phyloP scores from a whole-genome alignment of 75 land plant species.

The Larix kaempferi region DNA sequence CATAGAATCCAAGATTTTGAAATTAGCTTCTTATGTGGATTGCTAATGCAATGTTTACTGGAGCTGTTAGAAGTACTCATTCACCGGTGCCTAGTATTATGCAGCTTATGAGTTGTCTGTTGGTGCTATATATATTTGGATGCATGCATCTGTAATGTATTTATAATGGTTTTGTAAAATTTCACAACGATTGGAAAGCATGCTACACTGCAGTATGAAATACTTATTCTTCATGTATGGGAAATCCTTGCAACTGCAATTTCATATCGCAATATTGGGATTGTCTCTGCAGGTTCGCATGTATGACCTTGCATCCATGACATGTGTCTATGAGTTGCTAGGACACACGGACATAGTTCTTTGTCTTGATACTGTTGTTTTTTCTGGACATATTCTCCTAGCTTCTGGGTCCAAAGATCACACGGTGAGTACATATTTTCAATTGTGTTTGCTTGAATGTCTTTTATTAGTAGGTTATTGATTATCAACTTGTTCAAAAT shows the following conservation, averaged over 20 bases:
- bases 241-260: not conserved
- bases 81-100: not conserved
- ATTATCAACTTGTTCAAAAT: not conserved
- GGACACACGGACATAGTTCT: conserved; percentile 89
- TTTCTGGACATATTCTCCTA: conserved; percentile 20
- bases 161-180: not conserved
- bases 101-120: not conserved
- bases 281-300: conserved; percentile 67
- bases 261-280: not conserved
- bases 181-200: not conserved
- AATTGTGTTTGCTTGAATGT: too few species aligned
- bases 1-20: not conserved
- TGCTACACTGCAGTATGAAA: not conserved
- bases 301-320: conserved; percentile 75
- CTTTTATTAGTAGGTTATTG: not conserved
- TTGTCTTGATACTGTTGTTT: conserved; percentile 61
- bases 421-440: conserved; percentile 29
- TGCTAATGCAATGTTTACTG: not conserved
- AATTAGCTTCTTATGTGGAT: not conserved
- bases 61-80: not conserved
- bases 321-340: conserved; percentile 73
- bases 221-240: not conserved
- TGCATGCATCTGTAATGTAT: not conserved
- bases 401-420: conserved; percentile 55
- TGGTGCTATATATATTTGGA: not conserved